phyloP scores from a whole-genome alignment of 768 basidiomycete species.

The Suillus paluster region DNA sequence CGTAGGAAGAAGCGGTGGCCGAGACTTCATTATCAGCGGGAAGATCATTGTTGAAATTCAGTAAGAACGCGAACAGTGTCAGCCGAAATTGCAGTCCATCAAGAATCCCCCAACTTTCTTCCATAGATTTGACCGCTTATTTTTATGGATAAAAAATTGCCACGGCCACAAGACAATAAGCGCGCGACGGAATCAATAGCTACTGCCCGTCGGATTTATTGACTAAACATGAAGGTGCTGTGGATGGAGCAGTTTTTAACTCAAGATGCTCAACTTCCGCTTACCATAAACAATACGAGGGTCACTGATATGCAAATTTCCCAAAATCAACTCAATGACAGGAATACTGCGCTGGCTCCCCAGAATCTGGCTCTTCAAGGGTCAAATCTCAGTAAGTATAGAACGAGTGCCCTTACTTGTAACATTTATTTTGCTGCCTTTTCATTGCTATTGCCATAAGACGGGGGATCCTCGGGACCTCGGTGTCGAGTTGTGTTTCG shows the following conservation, averaged over 20 bases:
- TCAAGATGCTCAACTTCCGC: neutral
- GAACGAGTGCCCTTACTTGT: neutral
- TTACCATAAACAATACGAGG: neutral
- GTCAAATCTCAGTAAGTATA: neutral
- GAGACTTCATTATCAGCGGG: slow-evolving; percentile 25
- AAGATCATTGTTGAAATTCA: slow-evolving; percentile 35
- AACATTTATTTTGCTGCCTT: neutral
- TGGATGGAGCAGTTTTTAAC: neutral
- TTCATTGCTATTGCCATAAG: neutral
- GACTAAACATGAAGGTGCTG: neutral
- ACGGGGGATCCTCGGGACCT: slow-evolving; percentile 17
- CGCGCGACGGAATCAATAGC: neutral
- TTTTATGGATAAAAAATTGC: neutral
- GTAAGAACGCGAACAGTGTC: neutral
- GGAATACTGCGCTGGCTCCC: neutral
- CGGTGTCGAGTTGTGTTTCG: neutral
- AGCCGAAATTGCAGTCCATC: neutral
- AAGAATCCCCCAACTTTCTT: neutral
- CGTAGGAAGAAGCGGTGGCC: slow-evolving; percentile 1
- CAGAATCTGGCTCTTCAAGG: neutral
- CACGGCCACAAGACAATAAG: neutral
- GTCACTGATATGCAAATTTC: neutral
- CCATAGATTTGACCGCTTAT: neutral
- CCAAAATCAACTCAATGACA: neutral
- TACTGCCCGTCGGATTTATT: neutral